A percentile compares a stretch with the other conserved stretches of the same genome.
phyloP scores from a whole-genome alignment of 352 stramenopile genomes.

The Pythium aphanidermatum region DNA sequence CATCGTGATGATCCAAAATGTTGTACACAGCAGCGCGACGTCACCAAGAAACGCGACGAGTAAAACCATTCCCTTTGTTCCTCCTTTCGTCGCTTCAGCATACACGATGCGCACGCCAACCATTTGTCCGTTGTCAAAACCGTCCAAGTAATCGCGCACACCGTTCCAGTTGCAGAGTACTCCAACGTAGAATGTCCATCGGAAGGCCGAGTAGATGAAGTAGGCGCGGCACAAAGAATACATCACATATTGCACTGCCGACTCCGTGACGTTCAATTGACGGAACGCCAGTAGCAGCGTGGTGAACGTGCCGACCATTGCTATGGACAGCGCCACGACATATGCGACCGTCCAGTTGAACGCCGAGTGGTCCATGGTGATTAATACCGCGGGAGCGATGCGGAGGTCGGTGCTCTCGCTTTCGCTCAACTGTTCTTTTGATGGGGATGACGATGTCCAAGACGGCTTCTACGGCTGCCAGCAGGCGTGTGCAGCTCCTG shows the following conservation, averaged over 20 bases:
- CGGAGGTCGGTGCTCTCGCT: background rate
- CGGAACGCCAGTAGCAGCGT: constrained; percentile 65
- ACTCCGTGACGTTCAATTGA: constrained; percentile 42
- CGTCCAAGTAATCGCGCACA: constrained; percentile 37
- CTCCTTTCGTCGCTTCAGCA: constrained; percentile 13
- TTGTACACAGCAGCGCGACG: constrained; percentile 46
- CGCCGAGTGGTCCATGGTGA: constrained; percentile 41
- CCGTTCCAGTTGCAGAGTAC: constrained; percentile 47
- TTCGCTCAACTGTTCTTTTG: no score
- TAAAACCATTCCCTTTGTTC: constrained; percentile 28
- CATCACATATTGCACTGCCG: constrained; percentile 64
- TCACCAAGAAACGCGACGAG: constrained; percentile 14
- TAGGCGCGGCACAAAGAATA: constrained; percentile 59
- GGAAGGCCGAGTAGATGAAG: constrained; percentile 51
- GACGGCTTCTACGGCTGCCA: no score
- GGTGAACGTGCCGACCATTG: constrained; percentile 30
- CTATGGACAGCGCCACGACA: constrained; percentile 38
- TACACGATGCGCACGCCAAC: constrained; percentile 48
- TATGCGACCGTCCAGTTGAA: constrained; percentile 60
- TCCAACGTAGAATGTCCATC: constrained; percentile 49
- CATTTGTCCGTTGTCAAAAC: constrained; percentile 42
- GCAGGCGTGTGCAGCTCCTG: no score
- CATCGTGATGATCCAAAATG: constrained; percentile 59
- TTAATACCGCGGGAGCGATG: background rate
- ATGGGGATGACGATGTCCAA: no score